Base-by-base conservation (phyloP, 2,329 filamentous ascomycete genomes). In the Coniochaeta sp. region DNA sequence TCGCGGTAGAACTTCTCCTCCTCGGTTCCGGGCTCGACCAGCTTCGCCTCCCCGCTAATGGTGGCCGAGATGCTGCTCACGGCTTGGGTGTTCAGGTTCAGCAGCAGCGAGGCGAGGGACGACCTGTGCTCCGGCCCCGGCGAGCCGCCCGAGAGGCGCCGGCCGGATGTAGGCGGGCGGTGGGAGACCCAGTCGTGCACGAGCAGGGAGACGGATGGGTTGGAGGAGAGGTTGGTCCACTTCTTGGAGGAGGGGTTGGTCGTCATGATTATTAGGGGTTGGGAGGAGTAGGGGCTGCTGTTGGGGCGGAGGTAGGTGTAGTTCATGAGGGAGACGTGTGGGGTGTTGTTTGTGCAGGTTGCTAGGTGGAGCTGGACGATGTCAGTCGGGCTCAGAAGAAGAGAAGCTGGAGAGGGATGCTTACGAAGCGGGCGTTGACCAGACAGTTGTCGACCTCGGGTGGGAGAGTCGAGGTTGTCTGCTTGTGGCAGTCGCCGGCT, bases 151-250 rank as follows among this genome's bases (percentile, higher is more conserved):
- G 79, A 85, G 55, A 80, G 78, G 63, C 82, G 77, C 52, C 81
- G 79, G 59, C 80, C 77, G 9, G 89, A 90, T 0, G 89, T 85
- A 0, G 91, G 90, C 1, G 93, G 93, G 1, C 95, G 88, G 73
- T 96, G 91, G 1, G 91, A 96, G 61, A 96, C 89, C 95, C 83
- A 99, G 77, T 98, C 95, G 76, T 99, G 95, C 7, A 98, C 95
- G n/a, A 98, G 85, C 14, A 98, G 81, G 3, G 91, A 96, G 64
- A 99, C 92, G 65, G 89, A 89, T 0, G 92, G 89, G 72, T 99
- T 99, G 38, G 83, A 80, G 63, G 89, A 76, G 14, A 98, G 85
- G 72, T 97, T 96, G 67, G 86, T 83, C 33, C 87, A 91, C 77
- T 93, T 95, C 67, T 87, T 88, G 38, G 88, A 91, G 60, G 86